phyloP scores from a whole-genome alignment of 495 filamentous ascomycete species.

The Aspergillus sclerotioniger region DNA sequence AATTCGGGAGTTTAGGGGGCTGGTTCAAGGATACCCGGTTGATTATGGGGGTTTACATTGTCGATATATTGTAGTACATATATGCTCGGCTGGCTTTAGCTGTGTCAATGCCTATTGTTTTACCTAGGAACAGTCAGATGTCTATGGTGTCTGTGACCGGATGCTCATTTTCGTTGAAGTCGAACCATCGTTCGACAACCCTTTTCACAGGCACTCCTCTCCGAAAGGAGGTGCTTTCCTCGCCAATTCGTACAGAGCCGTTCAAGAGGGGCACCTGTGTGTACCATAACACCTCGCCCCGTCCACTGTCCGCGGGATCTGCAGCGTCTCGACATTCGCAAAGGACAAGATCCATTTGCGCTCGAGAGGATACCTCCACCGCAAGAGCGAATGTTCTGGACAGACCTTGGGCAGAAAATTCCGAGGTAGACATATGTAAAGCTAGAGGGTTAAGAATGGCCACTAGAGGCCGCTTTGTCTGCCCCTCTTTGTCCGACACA shows the following conservation, averaged over 20 bases:
- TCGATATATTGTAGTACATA: slow-evolving; percentile 6
- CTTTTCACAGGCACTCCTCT: slow-evolving; percentile 62
- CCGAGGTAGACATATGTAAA: slow-evolving; percentile 68
- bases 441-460: slow-evolving; percentile 64
- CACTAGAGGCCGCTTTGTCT: slow-evolving; percentile 40
- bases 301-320: slow-evolving; percentile 23
- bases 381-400: slow-evolving; percentile 63
- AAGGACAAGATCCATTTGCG: slow-evolving; percentile 36
- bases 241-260: slow-evolving; percentile 52
- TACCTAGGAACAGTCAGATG: slow-evolving; percentile 1
- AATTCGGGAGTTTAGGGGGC: slow-evolving; percentile 40
- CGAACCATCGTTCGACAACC: slow-evolving; percentile 72
- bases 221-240: slow-evolving; percentile 63
- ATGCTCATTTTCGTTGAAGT: slow-evolving; percentile 38
- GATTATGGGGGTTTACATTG: slow-evolving; percentile 11
- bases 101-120: slow-evolving; percentile 2
- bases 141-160: slow-evolving; percentile 2
- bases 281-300: slow-evolving; percentile 45
- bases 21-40: slow-evolving; percentile 45
- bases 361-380: slow-evolving; percentile 59
- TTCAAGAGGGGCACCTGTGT: slow-evolving; percentile 63
- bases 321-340: slow-evolving; percentile 41
- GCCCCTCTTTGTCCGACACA: not conserved
- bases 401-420: slow-evolving; percentile 83
- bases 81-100: not conserved